Percentiles rank a stretch among this genome's conserved stretches.
phyloP scores from a whole-genome alignment of 352 stramenopile genomes.

The Globisporangium solare region DNA sequence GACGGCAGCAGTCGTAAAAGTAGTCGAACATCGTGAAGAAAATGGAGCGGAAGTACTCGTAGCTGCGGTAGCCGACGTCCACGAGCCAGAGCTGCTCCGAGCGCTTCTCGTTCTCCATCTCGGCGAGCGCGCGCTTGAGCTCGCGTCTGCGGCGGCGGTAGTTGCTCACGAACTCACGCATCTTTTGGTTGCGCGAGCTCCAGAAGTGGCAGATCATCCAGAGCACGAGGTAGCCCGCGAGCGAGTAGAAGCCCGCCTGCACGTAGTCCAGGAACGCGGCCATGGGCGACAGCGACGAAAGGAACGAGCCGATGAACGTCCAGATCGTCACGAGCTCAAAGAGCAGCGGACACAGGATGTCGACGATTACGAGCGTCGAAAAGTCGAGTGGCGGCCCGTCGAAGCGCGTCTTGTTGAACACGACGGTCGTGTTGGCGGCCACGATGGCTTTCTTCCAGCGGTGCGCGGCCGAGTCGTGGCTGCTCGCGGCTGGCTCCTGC shows the following conservation, averaged over 20 bases:
- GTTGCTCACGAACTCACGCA: slow-evolving; percentile 87
- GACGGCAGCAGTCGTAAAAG: slow-evolving; percentile 25
- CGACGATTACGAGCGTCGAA: slow-evolving; percentile 79
- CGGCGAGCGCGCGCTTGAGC: slow-evolving; percentile 59
- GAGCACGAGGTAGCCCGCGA: slow-evolving; percentile 58
- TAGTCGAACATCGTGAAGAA: slow-evolving; percentile 50
- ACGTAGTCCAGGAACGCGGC: slow-evolving; percentile 83
- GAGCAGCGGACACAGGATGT: slow-evolving; percentile 75
- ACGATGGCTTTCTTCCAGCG: slow-evolving; percentile 74
- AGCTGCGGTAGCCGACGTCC: slow-evolving; percentile 77
- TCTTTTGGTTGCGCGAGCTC: slow-evolving; percentile 78
- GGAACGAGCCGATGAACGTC: slow-evolving; percentile 54
- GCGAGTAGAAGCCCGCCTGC: slow-evolving; percentile 73
- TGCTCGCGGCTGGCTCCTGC: slow-evolving; percentile 12
- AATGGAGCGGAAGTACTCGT: slow-evolving; percentile 61
- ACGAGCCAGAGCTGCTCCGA: slow-evolving; percentile 82
- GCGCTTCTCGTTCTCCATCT: slow-evolving; percentile 79
- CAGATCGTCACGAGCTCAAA: slow-evolving; percentile 79
- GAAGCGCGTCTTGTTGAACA: slow-evolving; percentile 77
- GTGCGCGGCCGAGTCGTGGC: slow-evolving; percentile 23
- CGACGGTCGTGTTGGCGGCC: slow-evolving; percentile 58
- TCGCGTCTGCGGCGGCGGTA: slow-evolving; percentile 75
- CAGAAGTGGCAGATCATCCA: slow-evolving; percentile 87
- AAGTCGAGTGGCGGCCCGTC: slow-evolving; percentile 78
- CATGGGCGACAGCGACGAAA: slow-evolving; percentile 57